Evolutionary conservation across 1,284 basidiomycete species (phyloP), one percentile per base, ranked within the genome.

Genomic region (Pascua sp.): DNA sequence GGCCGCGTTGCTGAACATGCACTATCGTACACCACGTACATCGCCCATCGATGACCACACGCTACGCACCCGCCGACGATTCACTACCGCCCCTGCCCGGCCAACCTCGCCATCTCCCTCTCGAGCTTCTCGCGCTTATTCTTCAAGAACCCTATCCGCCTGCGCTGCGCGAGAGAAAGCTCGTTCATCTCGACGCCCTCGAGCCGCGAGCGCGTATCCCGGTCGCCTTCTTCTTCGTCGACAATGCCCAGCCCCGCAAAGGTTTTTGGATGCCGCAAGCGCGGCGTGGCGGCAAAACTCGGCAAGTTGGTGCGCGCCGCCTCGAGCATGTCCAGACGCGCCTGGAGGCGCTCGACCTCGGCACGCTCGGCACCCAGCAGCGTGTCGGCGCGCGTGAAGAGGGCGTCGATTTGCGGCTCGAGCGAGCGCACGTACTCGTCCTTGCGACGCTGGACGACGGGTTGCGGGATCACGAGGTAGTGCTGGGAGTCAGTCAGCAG

Each of bases 391-490:
- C 68, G 65, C 8, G 61, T 48, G 24, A 78, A 70, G 13, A 78
- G 65, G 13, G 60, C 51, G 36, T 76, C 71, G 52, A 78, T 75
- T 51, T 77, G 70, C 10, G 75, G 75, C 7, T 67, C 65, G 17
- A 77, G 64, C 1, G 68, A 66, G n/a, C 66, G 53, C 2, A 71
- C 67, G 24, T 76, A 64, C 15, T 68, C 65, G 11, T 59, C 55
- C 61, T 73, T 71, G 54, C 75, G 72, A 8, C 66, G 57, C 49
- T 55, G 44, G 41, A 78, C 66, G 0, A 67, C 64, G 4, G 73
- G 70, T 44, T 66, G 61, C 36, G 76, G 75, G 2, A 78, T 59
- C 43, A 77, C 62, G 16, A 78, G 67, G 66, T 65, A 78, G 47
- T 70, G 72, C 75, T 78, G 51, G 18, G 42, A 1, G 11, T 10